Evolutionary conservation across 2,329 filamentous ascomycete species (phyloP), one percentile per base, ranked within the genome.

Genomic region (Verticillium nonalfalfae): DNA sequence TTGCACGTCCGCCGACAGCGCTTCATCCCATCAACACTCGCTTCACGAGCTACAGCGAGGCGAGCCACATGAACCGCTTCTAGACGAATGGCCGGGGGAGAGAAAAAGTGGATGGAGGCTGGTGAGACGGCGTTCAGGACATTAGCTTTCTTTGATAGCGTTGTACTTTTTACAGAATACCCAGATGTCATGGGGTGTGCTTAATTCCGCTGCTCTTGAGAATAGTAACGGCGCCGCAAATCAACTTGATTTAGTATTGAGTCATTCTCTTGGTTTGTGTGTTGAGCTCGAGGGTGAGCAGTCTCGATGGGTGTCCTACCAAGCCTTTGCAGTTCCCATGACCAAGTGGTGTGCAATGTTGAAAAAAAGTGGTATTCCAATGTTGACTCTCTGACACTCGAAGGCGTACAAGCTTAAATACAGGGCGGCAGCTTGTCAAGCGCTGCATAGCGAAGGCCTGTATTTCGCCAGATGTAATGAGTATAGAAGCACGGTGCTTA

Each of bases 1-100:
- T 88, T 13, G 76, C 79, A 68, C 79, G 85, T 11, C 86, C 86
- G 1, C 78, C 82, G 34, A 85, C 85, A 7, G 82, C 82, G 1
- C 63, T 85, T 65, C 85, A 88, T 66, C 85, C 85, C 33, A 78
- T 79, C 58, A 75, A 81, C 66, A 72, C 72, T 36, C 63, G 63
- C 21, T 60, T 50, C 39, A 81, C 75, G 65, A 71, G 72, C 7
- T 85, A 85, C 69, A 84, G 81, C 55, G 78, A 77, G 63, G 80
- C 73, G 40, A 74, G 76, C n/a, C 72, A 82, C 65, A 75, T 85
- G 69, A 75, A 76, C 55, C 77, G 78, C 31, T 83, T 84, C 68
- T 82, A 57, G 35, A 14, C 55, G 33, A 57, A 35, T 31, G 34
- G 33, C 34, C 10, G 11, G 18, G 55, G 26, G 9, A 31, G 9